A percentile compares a stretch with the other conserved stretches of the same genome.
Evolutionary conservation across 768 basidiomycete genomes (phyloP).

Genomic region (Ramaria rubella): DNA sequence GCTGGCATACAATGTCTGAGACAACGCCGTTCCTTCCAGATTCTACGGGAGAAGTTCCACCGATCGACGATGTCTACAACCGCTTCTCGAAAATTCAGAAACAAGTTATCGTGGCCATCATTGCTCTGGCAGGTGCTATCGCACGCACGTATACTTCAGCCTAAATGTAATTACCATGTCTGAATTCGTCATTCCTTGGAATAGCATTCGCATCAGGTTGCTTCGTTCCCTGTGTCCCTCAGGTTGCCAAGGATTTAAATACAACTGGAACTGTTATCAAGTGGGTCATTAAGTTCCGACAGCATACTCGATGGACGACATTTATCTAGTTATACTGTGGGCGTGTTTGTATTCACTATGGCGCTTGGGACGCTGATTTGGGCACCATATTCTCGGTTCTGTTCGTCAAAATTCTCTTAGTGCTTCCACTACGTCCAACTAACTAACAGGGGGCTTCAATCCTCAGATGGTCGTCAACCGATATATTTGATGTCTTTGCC

Average conservation of each 20-base stretch:
- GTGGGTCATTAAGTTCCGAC: conserved; percentile 23
- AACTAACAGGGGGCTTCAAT: not conserved
- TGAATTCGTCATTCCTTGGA: not conserved
- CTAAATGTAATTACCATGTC: not conserved
- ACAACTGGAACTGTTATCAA: conserved; percentile 53
- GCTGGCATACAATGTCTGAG: not conserved
- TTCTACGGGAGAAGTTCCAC: not conserved
- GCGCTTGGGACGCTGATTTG: conserved; percentile 44
- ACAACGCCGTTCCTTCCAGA: not conserved
- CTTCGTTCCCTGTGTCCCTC: conserved; percentile 70
- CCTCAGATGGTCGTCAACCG: conserved; percentile 54
- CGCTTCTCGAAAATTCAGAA: conserved; percentile 53
- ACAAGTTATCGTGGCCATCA: conserved; percentile 46
- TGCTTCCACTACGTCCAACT: not conserved
- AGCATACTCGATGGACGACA: not conserved
- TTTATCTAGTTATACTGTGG: conserved; percentile 40
- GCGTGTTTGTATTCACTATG: conserved; percentile 41
- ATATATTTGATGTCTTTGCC: conserved; percentile 58
- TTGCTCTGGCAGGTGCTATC: conserved; percentile 56
- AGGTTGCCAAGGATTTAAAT: conserved; percentile 59
- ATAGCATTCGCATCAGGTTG: conserved; percentile 62
- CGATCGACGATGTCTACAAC: conserved; percentile 39
- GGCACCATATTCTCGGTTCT: conserved; percentile 47
- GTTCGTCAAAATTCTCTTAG: conserved; percentile 24
- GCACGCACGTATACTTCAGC: conserved; percentile 37